A percentile compares a stretch with the other conserved stretches of the same genome.
Evolutionary conservation across 371 early-diverging fungal species (phyloP).

Genomic region (Mortierella sp.): DNA sequence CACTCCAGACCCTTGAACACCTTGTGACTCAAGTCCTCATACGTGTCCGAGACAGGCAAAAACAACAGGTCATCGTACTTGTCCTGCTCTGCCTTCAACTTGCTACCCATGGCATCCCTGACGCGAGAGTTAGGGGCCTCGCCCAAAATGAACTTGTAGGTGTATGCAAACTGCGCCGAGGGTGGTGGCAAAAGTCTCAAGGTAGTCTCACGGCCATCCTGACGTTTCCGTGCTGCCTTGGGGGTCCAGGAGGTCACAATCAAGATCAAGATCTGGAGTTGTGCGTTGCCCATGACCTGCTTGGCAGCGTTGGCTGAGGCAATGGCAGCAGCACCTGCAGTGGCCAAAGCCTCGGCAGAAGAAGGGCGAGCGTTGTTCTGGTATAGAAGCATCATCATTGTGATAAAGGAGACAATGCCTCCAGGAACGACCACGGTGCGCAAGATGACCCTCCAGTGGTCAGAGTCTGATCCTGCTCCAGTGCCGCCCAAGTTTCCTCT

Average conservation of each 20-base stretch:
- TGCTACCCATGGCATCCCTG: conserved; percentile 60
- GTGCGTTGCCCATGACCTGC: conserved; percentile 32
- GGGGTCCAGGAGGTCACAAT: conserved; percentile 71
- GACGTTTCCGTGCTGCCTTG: conserved; percentile 59
- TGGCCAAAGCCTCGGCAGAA: conserved; percentile 59
- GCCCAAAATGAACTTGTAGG: conserved; percentile 72
- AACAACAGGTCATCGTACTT: conserved; percentile 66
- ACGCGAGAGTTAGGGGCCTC: conserved; percentile 64
- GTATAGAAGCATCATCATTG: conserved; percentile 64
- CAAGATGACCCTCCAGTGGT: conserved; percentile 60
- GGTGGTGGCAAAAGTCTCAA: conserved; percentile 57
- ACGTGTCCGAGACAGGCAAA: conserved; percentile 68
- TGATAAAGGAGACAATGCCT: conserved; percentile 63
- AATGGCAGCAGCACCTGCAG: conserved; percentile 52
- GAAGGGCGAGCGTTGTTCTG: conserved; percentile 66
- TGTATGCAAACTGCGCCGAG: conserved; percentile 42
- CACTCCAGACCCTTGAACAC: conserved; percentile 68
- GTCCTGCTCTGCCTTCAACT: conserved; percentile 63
- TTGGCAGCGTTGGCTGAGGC: conserved; percentile 41
- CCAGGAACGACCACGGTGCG: conserved; percentile 66
- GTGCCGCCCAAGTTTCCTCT: conserved; percentile 13
- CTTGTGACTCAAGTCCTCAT: conserved; percentile 66
- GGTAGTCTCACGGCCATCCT: conserved; percentile 62
- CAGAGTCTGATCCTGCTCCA: conserved; percentile 23
- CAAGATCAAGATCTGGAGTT: conserved; percentile 61